Conservation (phyloP, 176 grass and related monocot genomes). For the Coix lacrymajobi region DNA sequence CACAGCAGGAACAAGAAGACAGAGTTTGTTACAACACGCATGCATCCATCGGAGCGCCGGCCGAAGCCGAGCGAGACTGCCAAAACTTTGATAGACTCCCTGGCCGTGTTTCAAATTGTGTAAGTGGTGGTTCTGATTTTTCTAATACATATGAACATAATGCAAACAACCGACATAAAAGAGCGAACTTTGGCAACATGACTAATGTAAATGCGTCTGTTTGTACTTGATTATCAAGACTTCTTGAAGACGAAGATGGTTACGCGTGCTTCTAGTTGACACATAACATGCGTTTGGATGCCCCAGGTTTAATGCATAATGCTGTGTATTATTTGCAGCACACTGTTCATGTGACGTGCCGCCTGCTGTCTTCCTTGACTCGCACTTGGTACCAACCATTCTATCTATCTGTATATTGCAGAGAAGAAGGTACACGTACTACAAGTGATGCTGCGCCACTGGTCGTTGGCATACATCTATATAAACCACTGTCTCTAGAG, state of each 20-base stretch:
- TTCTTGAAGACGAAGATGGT: neutral
- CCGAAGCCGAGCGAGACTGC: neutral
- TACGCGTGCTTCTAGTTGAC: neutral
- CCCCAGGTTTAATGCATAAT: neutral
- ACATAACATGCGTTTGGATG: neutral
- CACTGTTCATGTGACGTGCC: neutral
- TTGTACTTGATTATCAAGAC: neutral
- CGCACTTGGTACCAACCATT: neutral
- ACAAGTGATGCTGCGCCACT: neutral
- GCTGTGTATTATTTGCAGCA: neutral
- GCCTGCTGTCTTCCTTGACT: conserved; percentile 4
- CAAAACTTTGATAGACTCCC: neutral
- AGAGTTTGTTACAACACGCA: no score
- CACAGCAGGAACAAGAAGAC: no score
- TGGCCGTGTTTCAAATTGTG: neutral
- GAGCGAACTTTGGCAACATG: neutral
- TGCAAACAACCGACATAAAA: neutral
- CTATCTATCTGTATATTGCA: neutral
- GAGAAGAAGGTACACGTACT: neutral
- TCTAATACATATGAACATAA: neutral
- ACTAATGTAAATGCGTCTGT: neutral
- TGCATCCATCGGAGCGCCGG: neutral
- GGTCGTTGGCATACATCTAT: neutral
- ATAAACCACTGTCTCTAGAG: neutral
- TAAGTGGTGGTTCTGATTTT: neutral